A percentile compares a stretch with the other conserved stretches of the same genome.
phyloP scores from a whole-genome alignment of 2,329 filamentous ascomycete species.

The Scedosporium boydii region DNA sequence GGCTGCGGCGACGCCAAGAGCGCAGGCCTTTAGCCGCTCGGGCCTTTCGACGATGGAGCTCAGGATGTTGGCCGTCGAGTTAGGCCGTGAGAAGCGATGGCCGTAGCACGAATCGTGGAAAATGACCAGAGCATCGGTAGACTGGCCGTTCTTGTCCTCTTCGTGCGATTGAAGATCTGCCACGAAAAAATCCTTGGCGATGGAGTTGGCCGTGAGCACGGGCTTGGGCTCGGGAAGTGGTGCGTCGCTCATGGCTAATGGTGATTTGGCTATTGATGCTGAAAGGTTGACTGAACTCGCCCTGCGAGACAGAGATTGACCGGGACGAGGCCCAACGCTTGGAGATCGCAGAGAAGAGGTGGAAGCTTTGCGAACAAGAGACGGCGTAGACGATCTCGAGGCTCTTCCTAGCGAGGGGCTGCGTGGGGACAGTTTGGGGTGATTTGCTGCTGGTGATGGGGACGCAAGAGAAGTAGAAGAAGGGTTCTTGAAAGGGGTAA shows the following conservation, averaged over 20 bases:
- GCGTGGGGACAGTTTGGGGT: slow-evolving; percentile 26
- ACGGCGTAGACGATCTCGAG: slow-evolving; percentile 38
- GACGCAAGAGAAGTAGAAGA: slow-evolving; percentile 20
- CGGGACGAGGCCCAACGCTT: slow-evolving; percentile 25
- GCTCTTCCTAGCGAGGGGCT: slow-evolving; percentile 31
- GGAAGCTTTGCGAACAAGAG: slow-evolving; percentile 45
- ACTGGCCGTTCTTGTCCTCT: slow-evolving; percentile 25
- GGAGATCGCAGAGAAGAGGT: slow-evolving; percentile 46
- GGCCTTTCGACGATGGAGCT: slow-evolving; percentile 85
- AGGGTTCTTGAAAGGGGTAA: not conserved
- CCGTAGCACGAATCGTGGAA: slow-evolving; percentile 93
- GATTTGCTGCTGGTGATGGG: slow-evolving; percentile 28
- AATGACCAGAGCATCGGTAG: slow-evolving; percentile 65
- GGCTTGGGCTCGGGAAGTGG: slow-evolving; percentile 25
- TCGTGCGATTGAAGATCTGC: slow-evolving; percentile 60
- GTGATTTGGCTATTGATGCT: slow-evolving; percentile 32
- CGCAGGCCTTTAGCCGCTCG: slow-evolving; percentile 76
- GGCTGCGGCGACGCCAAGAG: slow-evolving; percentile 73
- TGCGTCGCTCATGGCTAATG: slow-evolving; percentile 16
- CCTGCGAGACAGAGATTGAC: slow-evolving; percentile 33
- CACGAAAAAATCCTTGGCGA: slow-evolving; percentile 61
- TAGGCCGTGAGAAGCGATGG: slow-evolving; percentile 79
- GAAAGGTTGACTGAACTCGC: slow-evolving; percentile 35
- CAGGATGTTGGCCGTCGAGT: slow-evolving; percentile 61
- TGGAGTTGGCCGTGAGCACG: slow-evolving; percentile 36